phyloP scores from a whole-genome alignment of 345 rosid genomes.

The Eucalyptus marginata region DNA sequence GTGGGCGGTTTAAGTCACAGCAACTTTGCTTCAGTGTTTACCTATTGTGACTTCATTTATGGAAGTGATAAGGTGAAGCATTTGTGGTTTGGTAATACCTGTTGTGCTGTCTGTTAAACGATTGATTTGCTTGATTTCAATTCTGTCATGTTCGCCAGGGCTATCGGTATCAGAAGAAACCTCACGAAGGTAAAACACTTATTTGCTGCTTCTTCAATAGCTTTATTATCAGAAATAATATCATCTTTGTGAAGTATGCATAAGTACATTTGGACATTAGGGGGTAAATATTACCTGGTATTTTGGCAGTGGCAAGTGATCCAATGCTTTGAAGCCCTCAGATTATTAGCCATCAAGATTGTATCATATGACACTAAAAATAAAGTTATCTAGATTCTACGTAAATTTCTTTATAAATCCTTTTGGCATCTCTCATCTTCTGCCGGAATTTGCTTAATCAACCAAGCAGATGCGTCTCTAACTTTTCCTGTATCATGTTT shows the following conservation, averaged over 20 bases:
- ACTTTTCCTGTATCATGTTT: neutral
- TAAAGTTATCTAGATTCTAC: neutral
- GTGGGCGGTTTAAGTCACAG: conserved; percentile 98
- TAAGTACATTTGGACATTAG: neutral
- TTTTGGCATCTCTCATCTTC: neutral
- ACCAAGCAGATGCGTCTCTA: neutral
- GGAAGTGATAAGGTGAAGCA: conserved; percentile 82
- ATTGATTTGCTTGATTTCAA: neutral
- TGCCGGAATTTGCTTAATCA: neutral
- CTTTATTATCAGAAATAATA: neutral
- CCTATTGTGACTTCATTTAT: conserved; percentile 92
- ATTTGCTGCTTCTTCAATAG: neutral
- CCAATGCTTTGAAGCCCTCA: neutral
- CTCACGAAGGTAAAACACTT: conserved; percentile 40
- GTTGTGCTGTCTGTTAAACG: neutral
- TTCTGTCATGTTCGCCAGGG: conserved; percentile 33
- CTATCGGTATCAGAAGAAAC: conserved; percentile 81
- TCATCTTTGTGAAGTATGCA: neutral
- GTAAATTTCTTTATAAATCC: neutral
- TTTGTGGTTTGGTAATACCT: neutral
- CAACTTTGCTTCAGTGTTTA: conserved; percentile 97
- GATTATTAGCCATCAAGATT: neutral
- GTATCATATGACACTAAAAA: neutral
- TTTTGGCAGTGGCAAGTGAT: neutral
- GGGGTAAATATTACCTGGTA: neutral